phyloP scores from a whole-genome alignment of 2,329 filamentous ascomycete genomes.

The Ustilaginoidea virens region DNA sequence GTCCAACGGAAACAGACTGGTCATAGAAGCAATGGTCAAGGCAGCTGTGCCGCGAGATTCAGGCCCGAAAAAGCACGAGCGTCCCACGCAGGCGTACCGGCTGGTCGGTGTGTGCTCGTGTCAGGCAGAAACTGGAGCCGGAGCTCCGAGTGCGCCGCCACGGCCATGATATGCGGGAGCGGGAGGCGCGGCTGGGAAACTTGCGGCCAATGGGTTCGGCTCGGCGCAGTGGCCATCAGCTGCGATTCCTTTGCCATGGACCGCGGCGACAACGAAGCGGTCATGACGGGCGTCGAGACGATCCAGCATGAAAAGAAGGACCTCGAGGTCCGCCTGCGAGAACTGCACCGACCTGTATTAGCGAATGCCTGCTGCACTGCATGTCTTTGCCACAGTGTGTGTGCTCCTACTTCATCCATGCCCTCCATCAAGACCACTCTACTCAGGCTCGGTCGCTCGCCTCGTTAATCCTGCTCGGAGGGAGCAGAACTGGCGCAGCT shows the following conservation, averaged over 20 bases:
- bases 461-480: slow-evolving; percentile 42
- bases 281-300: slow-evolving; percentile 13
- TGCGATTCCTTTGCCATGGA: slow-evolving; percentile 12
- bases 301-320: slow-evolving; percentile 10
- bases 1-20: slow-evolving; percentile 8
- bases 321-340: slow-evolving; percentile 14
- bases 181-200: slow-evolving; percentile 13
- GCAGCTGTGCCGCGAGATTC: slow-evolving; percentile 5
- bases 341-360: slow-evolving; percentile 54
- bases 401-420: slow-evolving; percentile 73
- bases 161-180: slow-evolving; percentile 15
- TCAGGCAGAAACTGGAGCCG: slow-evolving; percentile 16
- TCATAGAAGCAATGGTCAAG: slow-evolving; percentile 8
- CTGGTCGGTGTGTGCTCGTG: slow-evolving; percentile 11
- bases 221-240: slow-evolving; percentile 15
- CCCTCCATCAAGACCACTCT: slow-evolving; percentile 64
- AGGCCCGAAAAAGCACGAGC: neutral
- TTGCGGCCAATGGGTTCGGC: slow-evolving; percentile 14
- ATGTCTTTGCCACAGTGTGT: slow-evolving; percentile 66
- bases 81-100: neutral
- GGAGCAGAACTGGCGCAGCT: slow-evolving; percentile 65
- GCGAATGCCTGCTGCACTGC: too few species aligned
- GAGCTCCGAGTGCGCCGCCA: slow-evolving; percentile 10
- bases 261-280: slow-evolving; percentile 10
- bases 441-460: slow-evolving; percentile 59